phyloP scores from a whole-genome alignment of 352 stramenopile genomes.

The Phytopythium boreale region DNA sequence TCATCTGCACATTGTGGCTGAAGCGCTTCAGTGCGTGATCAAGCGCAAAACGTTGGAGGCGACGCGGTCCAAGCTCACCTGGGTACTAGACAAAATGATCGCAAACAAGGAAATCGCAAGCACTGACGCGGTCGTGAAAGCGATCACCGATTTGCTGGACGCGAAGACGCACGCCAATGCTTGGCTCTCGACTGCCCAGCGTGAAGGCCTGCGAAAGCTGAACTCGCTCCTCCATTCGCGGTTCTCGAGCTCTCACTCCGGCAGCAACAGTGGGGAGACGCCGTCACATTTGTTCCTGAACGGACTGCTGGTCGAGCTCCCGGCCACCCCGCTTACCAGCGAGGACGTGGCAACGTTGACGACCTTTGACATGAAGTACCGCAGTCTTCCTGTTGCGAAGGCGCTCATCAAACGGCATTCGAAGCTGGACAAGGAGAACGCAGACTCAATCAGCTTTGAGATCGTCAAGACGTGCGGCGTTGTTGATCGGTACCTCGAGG shows the following conservation, averaged over 20 bases:
- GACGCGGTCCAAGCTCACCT: constrained; percentile 45
- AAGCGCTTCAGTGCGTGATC: constrained; percentile 48
- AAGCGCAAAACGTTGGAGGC: constrained; percentile 52
- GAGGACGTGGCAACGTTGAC: constrained; percentile 64
- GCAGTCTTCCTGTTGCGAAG: constrained; percentile 64
- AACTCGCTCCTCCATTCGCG: constrained; percentile 42
- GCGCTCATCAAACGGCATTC: constrained; percentile 63
- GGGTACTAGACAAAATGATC: constrained; percentile 32
- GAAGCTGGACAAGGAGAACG: constrained; percentile 41
- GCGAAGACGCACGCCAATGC: constrained; percentile 11
- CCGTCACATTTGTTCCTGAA: constrained; percentile 66
- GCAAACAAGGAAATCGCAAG: constrained; percentile 9
- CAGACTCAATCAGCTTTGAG: constrained; percentile 57
- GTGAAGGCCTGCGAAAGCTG: constrained; percentile 30
- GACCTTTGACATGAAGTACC: constrained; percentile 69
- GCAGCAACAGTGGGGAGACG: constrained; percentile 12
- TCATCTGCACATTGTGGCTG: constrained; percentile 51
- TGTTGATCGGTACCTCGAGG: constrained; percentile 72
- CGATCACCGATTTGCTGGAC: constrained; percentile 21
- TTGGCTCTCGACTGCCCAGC: constrained; percentile 24
- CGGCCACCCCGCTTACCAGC: constrained; percentile 42
- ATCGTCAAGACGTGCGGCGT: constrained; percentile 78
- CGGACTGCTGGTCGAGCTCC: constrained; percentile 56
- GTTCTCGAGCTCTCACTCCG: constrained; percentile 12
- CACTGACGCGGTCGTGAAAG: constrained; percentile 4